Evolutionary conservation across 2,329 filamentous ascomycete genomes (phyloP), one percentile per base, ranked within the genome.

Genomic region (Fusarium sp.): DNA sequence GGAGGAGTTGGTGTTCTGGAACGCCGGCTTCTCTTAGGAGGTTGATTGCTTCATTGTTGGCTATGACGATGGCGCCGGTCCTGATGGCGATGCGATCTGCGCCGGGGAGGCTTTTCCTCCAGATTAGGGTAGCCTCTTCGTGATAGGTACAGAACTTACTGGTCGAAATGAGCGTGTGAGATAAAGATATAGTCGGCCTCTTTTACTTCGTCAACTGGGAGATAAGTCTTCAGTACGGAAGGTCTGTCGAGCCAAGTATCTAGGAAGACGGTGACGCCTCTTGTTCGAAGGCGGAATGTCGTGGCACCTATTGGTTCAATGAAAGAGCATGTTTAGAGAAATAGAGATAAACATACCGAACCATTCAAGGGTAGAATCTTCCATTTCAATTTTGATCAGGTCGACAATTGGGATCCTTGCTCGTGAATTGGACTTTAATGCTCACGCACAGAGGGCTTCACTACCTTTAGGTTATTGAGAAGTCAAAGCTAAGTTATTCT

Each of bases 81-180:
- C 25, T 62, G 28, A 64, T 64, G 2, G 61, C 61, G 4, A 62
- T 64, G 8, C 61, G 61, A n/a, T 64, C 61, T 1, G 61, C 57
- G 5, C 61, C 57, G 3, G 61, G 56, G 2, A 64, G 60, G 10
- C 60, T 28, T 28, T 28, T 28, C 5, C 28, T 28, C 28, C 28
- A 28, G 28, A 6, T 28, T 28, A 28, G 28, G 28, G 28, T 2
- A 28, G 28, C 28, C 28, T 28, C 28, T 28, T 28, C 28, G 28
- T 28, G 5, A 28, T 6, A 28, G 6, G 6, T 28, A 28, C 4
- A 33, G 32, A 12, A 15, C 32, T 33, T 11, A 33, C 57, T 64
- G 61, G 6, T 64, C 61, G 3, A 64, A 64, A 3, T 64, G 56
- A 1, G 61, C 61, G 12, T 64, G 61, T 0, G 61, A 64, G 0